Conservation (phyloP, 192 early-diverging fungal species). For the Podila epigama region DNA sequence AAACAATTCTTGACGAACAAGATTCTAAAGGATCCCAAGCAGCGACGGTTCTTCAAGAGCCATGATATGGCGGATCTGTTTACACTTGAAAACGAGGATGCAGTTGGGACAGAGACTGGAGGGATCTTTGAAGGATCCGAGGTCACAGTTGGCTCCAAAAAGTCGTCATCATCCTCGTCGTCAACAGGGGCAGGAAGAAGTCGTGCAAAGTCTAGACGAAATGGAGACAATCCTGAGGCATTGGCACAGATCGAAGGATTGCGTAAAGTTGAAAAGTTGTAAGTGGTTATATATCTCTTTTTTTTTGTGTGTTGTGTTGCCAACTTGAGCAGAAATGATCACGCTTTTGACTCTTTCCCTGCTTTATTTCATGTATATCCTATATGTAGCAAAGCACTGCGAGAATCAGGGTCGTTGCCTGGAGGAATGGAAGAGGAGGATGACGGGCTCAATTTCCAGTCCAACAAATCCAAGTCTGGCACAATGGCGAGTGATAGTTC, state of each 20-base stretch:
- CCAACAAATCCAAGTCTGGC: background rate
- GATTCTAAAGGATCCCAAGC: slow-evolving; percentile 89
- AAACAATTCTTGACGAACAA: slow-evolving; percentile 98
- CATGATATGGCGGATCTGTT: slow-evolving; percentile 90
- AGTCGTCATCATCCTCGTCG: slow-evolving; percentile 13
- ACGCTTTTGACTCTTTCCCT: too few relatives aligned
- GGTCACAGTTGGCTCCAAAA: slow-evolving; percentile 51
- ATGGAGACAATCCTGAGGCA: slow-evolving; percentile 26
- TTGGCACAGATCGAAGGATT: slow-evolving; percentile 15
- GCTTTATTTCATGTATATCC: background rate
- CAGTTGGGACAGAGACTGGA: slow-evolving; percentile 81
- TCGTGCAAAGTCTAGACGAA: slow-evolving; percentile 13
- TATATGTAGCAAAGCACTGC: slow-evolving; percentile 16
- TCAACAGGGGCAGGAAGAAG: background rate
- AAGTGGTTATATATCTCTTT: background rate
- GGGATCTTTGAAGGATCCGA: slow-evolving; percentile 81
- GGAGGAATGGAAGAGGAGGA: slow-evolving; percentile 32
- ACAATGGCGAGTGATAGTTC: background rate
- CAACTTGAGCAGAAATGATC: too few relatives aligned
- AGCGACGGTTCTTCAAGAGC: slow-evolving; percentile 89
- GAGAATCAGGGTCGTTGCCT: slow-evolving; percentile 38
- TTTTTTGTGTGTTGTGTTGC: background rate
- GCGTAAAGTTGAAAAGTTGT: slow-evolving; percentile 30
- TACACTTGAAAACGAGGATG: slow-evolving; percentile 65
- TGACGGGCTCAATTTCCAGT: slow-evolving; percentile 15